Conservation (phyloP, 1,284 basidiomycete genomes). For the Macrocystidia cucumis region DNA sequence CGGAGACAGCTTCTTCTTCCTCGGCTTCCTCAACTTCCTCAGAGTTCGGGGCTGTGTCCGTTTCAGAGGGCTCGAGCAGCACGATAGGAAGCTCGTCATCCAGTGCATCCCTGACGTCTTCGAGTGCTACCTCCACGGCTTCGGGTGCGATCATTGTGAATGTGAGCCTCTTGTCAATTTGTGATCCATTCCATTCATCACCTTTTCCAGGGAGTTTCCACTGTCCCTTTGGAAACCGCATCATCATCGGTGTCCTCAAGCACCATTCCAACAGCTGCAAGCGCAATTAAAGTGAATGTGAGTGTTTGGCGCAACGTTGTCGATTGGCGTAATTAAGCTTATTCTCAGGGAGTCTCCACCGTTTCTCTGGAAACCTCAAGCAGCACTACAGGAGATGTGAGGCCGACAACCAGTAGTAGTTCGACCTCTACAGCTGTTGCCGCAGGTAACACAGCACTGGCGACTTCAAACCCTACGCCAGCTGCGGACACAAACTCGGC, state of each 20-base stretch:
- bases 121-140: slow-evolving; percentile 12
- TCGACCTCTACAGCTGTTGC: slow-evolving; percentile 5
- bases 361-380: slow-evolving; percentile 1
- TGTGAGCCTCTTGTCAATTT: slow-evolving; percentile 14
- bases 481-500: slow-evolving; percentile 5
- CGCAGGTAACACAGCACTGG: slow-evolving; percentile 5
- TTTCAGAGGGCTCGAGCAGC: background rate
- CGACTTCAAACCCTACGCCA: slow-evolving; percentile 7
- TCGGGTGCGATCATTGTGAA: too few relatives aligned
- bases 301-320: slow-evolving; percentile 1
- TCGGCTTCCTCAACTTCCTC: slow-evolving; percentile 7
- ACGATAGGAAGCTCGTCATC: too few relatives aligned
- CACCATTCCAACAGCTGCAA: too few relatives aligned
- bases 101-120: slow-evolving; percentile 10
- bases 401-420: background rate
- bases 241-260: too few relatives aligned
- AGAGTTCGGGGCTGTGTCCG: background rate
- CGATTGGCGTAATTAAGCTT: slow-evolving; percentile 3
- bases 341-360: slow-evolving; percentile 9
- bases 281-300: slow-evolving; percentile 1
- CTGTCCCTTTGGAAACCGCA: too few relatives aligned
- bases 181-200: too few relatives aligned
- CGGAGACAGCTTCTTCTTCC: slow-evolving; percentile 7
- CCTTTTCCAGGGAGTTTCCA: slow-evolving; percentile 19
- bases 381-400: background rate